Conservation (phyloP, 352 stramenopile genomes). For the Phytophthora lateralis region DNA sequence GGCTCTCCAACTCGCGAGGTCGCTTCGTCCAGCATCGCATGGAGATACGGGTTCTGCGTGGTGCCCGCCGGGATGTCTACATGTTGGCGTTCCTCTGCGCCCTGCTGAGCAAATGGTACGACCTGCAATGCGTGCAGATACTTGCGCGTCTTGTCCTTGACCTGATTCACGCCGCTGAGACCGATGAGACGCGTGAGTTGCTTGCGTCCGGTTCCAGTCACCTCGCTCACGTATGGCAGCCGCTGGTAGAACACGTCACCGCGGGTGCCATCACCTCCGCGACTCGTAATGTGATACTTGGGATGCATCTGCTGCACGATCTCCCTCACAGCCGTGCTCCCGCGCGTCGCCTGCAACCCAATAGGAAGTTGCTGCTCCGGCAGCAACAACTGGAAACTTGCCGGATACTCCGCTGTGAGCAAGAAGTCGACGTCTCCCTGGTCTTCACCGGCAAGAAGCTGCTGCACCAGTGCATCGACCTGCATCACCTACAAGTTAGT, state of each 20-base stretch:
- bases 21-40: constrained; percentile 36
- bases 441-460: constrained; percentile 23
- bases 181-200: constrained; percentile 76
- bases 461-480: constrained; percentile 23
- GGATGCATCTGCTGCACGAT: constrained; percentile 55
- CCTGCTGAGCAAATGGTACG: constrained; percentile 37
- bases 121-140: constrained; percentile 83
- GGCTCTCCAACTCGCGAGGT: constrained; percentile 28
- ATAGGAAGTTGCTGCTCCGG: constrained; percentile 62
- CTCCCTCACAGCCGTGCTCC: constrained; percentile 32
- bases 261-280: constrained; percentile 35
- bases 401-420: constrained; percentile 58
- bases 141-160: constrained; percentile 80
- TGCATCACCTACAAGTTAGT: constrained; percentile 7
- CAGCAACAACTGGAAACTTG: constrained; percentile 58
- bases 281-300: constrained; percentile 81
- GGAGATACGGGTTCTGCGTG: constrained; percentile 72
- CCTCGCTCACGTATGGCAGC: constrained; percentile 77
- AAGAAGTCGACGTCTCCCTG: constrained; percentile 65
- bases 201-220: constrained; percentile 46
- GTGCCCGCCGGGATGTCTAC: constrained; percentile 74
- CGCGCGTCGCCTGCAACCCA: constrained; percentile 45
- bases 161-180: constrained; percentile 57
- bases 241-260: constrained; percentile 78
- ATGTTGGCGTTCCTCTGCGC: constrained; percentile 30